Evolutionary conservation across 2,329 filamentous ascomycete species (phyloP).

Genomic region (Xylaria sp.): DNA sequence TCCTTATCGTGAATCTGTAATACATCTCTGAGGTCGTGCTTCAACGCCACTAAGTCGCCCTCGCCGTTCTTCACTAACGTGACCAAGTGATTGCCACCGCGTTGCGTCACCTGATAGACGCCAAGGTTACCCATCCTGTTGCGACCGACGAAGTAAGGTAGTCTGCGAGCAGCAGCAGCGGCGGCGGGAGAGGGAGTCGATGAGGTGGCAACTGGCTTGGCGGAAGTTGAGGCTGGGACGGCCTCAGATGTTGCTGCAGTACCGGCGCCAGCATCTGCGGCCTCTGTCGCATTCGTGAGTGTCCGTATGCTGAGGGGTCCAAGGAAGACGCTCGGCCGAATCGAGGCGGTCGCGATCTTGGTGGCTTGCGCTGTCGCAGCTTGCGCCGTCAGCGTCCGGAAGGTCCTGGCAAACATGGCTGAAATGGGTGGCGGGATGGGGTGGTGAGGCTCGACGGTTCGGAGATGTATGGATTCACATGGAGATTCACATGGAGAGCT

Average conservation of each 20-base stretch:
- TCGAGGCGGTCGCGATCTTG: neutral
- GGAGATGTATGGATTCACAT: too few species aligned
- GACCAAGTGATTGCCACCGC: constrained; percentile 68
- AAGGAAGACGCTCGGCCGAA: neutral
- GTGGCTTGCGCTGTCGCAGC: neutral
- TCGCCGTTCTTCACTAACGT: constrained; percentile 75
- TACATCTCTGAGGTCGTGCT: constrained; percentile 55
- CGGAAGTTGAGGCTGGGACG: constrained; percentile 8
- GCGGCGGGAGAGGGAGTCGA: too few species aligned
- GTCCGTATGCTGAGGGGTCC: constrained; percentile 19
- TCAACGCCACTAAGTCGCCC: constrained; percentile 62
- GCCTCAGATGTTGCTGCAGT: constrained; percentile 5
- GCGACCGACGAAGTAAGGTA: constrained; percentile 66
- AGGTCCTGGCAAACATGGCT: constrained; percentile 22
- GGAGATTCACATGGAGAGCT: neutral
- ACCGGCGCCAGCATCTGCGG: neutral
- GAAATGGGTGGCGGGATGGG: neutral
- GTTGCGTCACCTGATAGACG: constrained; percentile 69
- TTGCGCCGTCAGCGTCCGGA: constrained; percentile 22
- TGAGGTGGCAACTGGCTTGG: constrained; percentile 20
- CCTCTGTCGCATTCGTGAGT: constrained; percentile 16
- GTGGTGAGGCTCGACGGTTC: neutral
- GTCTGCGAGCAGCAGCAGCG: constrained; percentile 19
- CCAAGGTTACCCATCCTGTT: constrained; percentile 66
- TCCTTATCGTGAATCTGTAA: constrained; percentile 53